Base-by-base conservation (phyloP, 768 basidiomycete species). In the Arthromyces matolae region DNA sequence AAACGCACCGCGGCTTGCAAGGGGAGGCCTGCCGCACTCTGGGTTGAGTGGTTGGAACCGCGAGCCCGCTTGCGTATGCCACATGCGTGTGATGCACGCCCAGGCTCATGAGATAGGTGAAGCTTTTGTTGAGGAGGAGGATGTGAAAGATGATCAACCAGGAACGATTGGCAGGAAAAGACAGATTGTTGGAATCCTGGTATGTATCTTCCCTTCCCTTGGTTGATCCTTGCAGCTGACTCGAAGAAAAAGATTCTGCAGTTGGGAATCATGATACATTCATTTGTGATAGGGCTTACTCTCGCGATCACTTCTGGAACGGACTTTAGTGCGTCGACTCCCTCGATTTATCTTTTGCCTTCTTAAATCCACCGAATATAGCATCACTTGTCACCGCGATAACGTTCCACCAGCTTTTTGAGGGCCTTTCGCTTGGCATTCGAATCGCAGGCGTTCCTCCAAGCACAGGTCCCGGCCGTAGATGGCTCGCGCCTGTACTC, bases 231-330 rank as follows among this genome's bases (percentile, higher is more conserved):
- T 38, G 32, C 34, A 43, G 28, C 39, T 32, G 18, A 4, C 13
- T 5, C n/a, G n/a, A 20, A 39, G 22, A 10, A 20, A 20, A 42
- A 90, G 88, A 81, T 89, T 25, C 70, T 94, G 28, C 86, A 94
- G 77, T 59, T 86, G 2, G 81, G 92, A 37, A 89, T 94, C 57
- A 86, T 93, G 88, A 75, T 93, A 40, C 81, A 93, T 60, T 85
- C 89, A 2, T 61, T 92, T 37, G 79, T 91, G 25, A 88, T 92
- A 47, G 89, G 89, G 2, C 62, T 91, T 18, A 91, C 89, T 4
- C 68, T 91, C 16, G 77, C 86, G 1, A 78, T 91, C 45, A 79
- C 85, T 4, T 70, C 75, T 5, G 84, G 86, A 14, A 55, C 78
- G 1, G 86, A 89, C 44, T 89, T 91, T 51, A 75, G 87, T 88